These are phyloP conservation scores for Mariannaea elegans DNA, from an alignment of 2,329 filamentous ascomycete species.

Conservation along the genomic window DNA sequence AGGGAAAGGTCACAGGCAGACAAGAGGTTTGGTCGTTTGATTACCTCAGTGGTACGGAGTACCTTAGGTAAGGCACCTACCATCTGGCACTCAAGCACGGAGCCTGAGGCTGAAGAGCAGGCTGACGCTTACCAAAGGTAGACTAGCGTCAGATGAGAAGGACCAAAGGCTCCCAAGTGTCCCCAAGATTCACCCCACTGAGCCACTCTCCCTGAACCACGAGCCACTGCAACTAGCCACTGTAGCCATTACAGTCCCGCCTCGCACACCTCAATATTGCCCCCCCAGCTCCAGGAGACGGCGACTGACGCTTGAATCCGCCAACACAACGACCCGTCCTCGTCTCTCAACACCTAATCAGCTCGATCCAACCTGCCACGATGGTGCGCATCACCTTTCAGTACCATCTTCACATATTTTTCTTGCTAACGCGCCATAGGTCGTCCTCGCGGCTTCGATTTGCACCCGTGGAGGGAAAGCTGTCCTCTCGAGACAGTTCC, in stretches of 20 bases:
- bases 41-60: neutral
- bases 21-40: constrained; percentile 13
- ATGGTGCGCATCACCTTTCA: constrained; percentile 47
- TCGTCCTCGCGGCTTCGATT: constrained; percentile 98
- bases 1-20: constrained; percentile 1
- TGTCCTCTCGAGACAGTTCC: constrained; percentile 96
- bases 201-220: constrained; percentile 15
- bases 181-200: constrained; percentile 5
- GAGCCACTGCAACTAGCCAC: constrained; percentile 14
- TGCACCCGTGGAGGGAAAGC: constrained; percentile 98
- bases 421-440: constrained; percentile 62
- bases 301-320: constrained; percentile 29
- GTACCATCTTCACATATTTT: neutral
- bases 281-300: constrained; percentile 42
- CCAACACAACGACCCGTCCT: constrained; percentile 31
- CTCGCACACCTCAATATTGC: constrained; percentile 43
- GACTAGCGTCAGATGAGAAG: constrained; percentile 29
- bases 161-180: neutral
- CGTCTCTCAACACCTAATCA: constrained; percentile 29
- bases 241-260: constrained; percentile 15
- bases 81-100: constrained; percentile 9
- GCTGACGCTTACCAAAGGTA: constrained; percentile 25
- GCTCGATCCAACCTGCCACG: constrained; percentile 41
- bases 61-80: constrained; percentile 5
- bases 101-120: constrained; percentile 30